Base-by-base conservation (phyloP, 345 rosid species). In the Gossypium australe region DNA sequence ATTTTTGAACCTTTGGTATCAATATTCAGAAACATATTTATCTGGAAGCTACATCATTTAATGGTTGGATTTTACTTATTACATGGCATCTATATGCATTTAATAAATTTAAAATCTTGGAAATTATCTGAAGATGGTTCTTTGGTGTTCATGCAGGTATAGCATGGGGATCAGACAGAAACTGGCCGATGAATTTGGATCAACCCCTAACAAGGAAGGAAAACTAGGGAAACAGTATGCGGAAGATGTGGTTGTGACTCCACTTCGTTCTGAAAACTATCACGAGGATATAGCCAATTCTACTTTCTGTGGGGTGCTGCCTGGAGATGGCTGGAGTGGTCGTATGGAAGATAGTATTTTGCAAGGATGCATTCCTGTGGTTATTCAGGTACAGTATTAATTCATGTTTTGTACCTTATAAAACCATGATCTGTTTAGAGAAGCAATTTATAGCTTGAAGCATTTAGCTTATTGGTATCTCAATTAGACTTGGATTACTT, bases 291-390 rank as follows among this genome's bases (percentile, higher is more conserved):
- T 95, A 76, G 93, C 98, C 27, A 86, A 80, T 80, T 95, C 99
- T 71, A 51, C 89, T 74, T 95, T 95, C 77, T 93, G 99, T 71
- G 99, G 98, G 44, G 99, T 87, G 10, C 78, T 95, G 77, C 99
- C 99, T 66, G 99, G 99, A 79, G 99, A 95, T 86, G 99, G 99
- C 66, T 95, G 98, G 99, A 95, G 99, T 86, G 98, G 99, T 68
- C 94, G 98, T 13, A 91, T 93, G 97, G 99, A 95, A 90, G 99
- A 93, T 80, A 93, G 99, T 70, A 66, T 93, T 80, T 82, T 93
- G 85, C 99, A 95, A 76, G 99, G 99, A 49, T 93, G 99, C 82
- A 89, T 95, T 77, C 98, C 99, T 29, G 98, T 95, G 51, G 82
- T 91, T 81, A 90, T 95, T 85, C 98, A 95, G 97, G 98, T 94